Conservation (phyloP, 257 asterid genomes). For the Coffea eugenioides region DNA sequence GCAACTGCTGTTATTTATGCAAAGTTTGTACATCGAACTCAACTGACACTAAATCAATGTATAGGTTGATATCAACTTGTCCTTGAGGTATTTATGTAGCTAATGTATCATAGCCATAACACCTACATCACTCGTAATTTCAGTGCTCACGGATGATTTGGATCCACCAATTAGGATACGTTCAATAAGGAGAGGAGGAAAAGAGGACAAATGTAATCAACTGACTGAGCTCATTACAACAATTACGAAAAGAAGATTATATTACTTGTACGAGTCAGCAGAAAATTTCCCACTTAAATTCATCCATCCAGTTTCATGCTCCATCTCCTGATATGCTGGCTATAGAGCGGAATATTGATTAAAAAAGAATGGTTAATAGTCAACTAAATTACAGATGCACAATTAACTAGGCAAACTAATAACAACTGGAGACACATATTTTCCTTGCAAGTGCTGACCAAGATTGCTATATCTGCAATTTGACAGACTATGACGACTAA, state of each 20-base stretch:
- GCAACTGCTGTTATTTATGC: not conserved
- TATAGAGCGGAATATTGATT: not conserved
- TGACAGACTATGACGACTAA: constrained; percentile 61
- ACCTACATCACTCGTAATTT: not conserved
- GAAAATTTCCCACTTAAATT: not conserved
- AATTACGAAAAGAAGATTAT: not conserved
- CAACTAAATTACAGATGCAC: not conserved
- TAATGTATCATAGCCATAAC: not conserved
- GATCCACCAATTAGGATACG: not conserved
- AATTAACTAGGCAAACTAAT: not conserved
- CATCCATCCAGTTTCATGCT: not conserved
- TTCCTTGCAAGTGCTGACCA: constrained; percentile 94
- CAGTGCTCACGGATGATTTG: not conserved
- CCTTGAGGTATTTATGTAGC: not conserved
- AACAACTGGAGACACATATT: not conserved
- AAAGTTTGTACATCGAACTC: not conserved
- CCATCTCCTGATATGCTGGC: not conserved
- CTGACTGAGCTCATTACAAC: not conserved
- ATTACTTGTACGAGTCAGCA: not conserved
- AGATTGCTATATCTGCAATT: constrained; percentile 82
- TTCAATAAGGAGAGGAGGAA: not conserved
- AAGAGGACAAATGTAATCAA: not conserved
- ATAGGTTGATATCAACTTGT: not conserved
- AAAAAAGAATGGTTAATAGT: not conserved
- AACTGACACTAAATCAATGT: not conserved